Base-by-base conservation (phyloP, 371 early-diverging fungal genomes). In the Cladochytrium tenue region DNA sequence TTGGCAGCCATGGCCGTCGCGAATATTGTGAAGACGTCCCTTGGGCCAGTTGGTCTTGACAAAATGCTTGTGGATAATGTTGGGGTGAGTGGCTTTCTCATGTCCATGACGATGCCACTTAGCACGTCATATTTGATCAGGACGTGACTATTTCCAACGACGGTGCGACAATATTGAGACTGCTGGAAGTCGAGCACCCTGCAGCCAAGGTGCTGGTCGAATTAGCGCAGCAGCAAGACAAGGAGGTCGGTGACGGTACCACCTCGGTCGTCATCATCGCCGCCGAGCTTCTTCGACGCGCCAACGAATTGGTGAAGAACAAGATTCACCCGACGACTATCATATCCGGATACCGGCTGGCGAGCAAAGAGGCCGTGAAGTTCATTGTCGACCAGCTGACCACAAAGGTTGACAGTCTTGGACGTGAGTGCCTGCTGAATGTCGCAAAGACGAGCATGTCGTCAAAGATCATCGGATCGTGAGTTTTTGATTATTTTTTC, bases 51-150 rank as follows among this genome's bases (percentile, higher is more conserved):
- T 58, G 99, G 99, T 20, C 87, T 99, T 62, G 99, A 99, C 85
- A 99, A 99, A 85, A 99, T 99, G 99, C 86, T 99, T 69, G 96
- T 99, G 26, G 99, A 99, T 78, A 97, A 97, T 70, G 95, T 98
- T 84, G 99, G 99, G 58, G 93, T 93, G 87, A 77, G 89, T 55
- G 27, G 72, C 51, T 61, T 7, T 50, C 32, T 59, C 62, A 53
- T 35, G 31, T 3, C 51, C 26, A 20, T 2, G 28, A 43, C 33
- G 20, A 7, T 43, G 43, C 13, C 7, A 43, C 13, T 20, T 43
- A 43, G 20, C 43, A 7, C 17, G 31, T 63, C 35, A 25, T 23
- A 60, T 56, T 32, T 63, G 7, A 51, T 23, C 52, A 95, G 95
- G 96, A 97, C 81, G 97, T 99, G 51, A 95, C 97, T 25, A 99